phyloP scores from a whole-genome alignment of 345 rosid genomes.

The Populus ilicifolia region DNA sequence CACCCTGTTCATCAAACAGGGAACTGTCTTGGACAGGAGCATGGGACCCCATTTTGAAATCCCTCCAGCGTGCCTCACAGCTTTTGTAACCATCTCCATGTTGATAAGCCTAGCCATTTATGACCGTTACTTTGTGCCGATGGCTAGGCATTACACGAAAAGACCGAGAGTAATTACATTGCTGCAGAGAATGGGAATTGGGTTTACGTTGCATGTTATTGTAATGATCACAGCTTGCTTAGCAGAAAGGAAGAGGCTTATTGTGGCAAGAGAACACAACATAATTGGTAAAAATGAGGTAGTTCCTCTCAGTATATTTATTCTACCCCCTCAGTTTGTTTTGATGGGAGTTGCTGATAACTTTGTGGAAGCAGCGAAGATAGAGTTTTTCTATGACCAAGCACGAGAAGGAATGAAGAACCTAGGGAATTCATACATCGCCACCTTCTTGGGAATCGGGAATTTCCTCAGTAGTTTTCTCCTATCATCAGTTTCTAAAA shows the following conservation, averaged over 20 bases:
- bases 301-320: constrained; percentile 56
- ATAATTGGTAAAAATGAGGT: constrained; percentile 17
- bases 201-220: constrained; percentile 43
- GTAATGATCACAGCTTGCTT: constrained; percentile 55
- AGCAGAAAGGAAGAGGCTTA: constrained; percentile 56
- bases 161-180: constrained; percentile 72
- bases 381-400: constrained; percentile 86
- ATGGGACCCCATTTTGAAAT: constrained; percentile 53
- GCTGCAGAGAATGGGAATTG: constrained; percentile 76
- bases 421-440: constrained; percentile 65
- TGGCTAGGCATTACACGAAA: constrained; percentile 36
- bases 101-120: constrained; percentile 50
- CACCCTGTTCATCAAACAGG: constrained; percentile 73
- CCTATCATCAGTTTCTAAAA: constrained; percentile 40
- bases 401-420: constrained; percentile 80
- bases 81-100: constrained; percentile 65
- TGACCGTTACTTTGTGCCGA: constrained; percentile 47
- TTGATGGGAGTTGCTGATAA: constrained; percentile 79
- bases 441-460: constrained; percentile 59
- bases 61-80: constrained; percentile 71
- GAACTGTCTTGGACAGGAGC: constrained; percentile 43
- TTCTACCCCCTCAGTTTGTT: constrained; percentile 66
- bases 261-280: constrained; percentile 38
- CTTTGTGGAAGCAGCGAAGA: constrained; percentile 67
- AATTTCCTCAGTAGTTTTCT: constrained; percentile 61